phyloP scores from a whole-genome alignment of 345 rosid species.

The Salix dunnii region DNA sequence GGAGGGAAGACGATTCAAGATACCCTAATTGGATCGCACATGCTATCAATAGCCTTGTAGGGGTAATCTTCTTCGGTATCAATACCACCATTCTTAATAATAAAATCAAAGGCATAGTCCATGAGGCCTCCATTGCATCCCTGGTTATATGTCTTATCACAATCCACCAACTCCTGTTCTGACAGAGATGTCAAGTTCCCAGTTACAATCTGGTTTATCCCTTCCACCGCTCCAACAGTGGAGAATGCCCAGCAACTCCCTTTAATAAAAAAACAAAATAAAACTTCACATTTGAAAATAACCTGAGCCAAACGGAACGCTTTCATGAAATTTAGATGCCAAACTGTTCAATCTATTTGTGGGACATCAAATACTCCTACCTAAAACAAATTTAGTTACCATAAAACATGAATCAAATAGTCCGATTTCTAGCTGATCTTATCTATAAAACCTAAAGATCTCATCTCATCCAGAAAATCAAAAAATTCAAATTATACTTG shows the following conservation, averaged over 20 bases:
- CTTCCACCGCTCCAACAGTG: constrained; percentile 30
- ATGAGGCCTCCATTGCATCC: constrained; percentile 36
- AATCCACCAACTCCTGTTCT: constrained; percentile 33
- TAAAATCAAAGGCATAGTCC: constrained; percentile 33
- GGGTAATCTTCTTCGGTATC: constrained; percentile 27
- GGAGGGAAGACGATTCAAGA: neutral
- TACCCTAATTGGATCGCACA: constrained; percentile 26
- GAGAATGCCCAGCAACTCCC: constrained; percentile 41
- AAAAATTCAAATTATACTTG: neutral
- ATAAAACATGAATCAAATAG: neutral
- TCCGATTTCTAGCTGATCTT: neutral
- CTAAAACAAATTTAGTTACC: neutral
- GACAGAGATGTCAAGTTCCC: constrained; percentile 29
- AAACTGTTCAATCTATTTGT: neutral
- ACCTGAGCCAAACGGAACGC: neutral
- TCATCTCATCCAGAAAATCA: neutral
- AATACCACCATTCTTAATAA: constrained; percentile 30
- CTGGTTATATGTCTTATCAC: constrained; percentile 21
- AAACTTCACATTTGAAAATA: neutral
- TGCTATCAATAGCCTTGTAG: constrained; percentile 18
- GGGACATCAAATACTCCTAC: neutral
- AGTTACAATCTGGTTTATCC: constrained; percentile 33
- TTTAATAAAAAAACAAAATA: neutral
- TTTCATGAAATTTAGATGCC: neutral
- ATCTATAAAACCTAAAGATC: neutral